A percentile compares a stretch with the other conserved stretches of the same genome.
Conservation (phyloP, 108 stramenopile species). For the Skeletonema potamos region DNA sequence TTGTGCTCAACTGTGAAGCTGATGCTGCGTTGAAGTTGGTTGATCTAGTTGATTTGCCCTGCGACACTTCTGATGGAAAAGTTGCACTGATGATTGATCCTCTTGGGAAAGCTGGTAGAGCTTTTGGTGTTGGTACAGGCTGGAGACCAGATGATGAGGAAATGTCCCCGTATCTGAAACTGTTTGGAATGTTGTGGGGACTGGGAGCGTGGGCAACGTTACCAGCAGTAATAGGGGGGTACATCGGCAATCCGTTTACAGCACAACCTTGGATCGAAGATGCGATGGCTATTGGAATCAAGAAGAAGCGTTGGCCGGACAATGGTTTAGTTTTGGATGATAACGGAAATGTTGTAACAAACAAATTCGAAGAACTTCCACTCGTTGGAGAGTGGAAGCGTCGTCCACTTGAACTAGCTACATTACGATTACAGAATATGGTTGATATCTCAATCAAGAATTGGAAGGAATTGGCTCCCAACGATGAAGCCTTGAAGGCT, state of each 20-base stretch:
- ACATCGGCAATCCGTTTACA: conserved; percentile 89
- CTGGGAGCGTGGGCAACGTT: conserved; percentile 90
- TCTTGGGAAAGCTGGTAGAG: conserved; percentile 59
- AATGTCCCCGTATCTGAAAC: conserved; percentile 81
- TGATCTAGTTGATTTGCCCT: conserved; percentile 66
- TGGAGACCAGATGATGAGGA: conserved; percentile 80
- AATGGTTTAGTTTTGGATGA: conserved; percentile 69
- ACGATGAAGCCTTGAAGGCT: conserved; percentile 61
- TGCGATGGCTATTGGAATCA: conserved; percentile 77
- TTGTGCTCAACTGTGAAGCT: conserved; percentile 76
- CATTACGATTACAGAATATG: conserved; percentile 89
- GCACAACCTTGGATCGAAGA: conserved; percentile 86
- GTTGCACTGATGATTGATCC: conserved; percentile 81
- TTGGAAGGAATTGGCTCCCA: conserved; percentile 81
- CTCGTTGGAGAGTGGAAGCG: conserved; percentile 85
- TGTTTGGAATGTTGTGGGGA: conserved; percentile 91
- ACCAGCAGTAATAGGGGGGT: conserved; percentile 90
- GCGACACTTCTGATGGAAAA: conserved; percentile 21
- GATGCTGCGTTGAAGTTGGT: conserved; percentile 57
- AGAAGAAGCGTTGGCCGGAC: conserved; percentile 81
- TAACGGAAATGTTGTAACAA: conserved; percentile 49
- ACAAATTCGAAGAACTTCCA: conserved; percentile 81
- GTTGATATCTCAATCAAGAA: conserved; percentile 79
- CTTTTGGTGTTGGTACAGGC: conserved; percentile 77
- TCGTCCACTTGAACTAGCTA: conserved; percentile 87